Evolutionary conservation across 306 rosid species (phyloP).

Genomic region (Cyamopsis tetragonoloba): DNA sequence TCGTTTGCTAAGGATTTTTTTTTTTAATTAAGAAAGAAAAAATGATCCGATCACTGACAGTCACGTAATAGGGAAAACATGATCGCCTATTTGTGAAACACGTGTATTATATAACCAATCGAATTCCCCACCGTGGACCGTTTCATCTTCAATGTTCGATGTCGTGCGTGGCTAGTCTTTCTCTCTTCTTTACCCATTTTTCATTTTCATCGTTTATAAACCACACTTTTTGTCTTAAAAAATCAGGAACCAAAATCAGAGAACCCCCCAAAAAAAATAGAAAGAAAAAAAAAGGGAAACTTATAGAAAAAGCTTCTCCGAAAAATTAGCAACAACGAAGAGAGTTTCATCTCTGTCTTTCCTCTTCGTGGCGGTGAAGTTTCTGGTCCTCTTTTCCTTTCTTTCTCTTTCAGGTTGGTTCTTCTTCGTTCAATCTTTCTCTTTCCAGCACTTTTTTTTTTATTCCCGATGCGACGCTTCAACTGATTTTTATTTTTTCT

Average conservation of each 20-base stretch:
- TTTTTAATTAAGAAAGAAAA: not conserved
- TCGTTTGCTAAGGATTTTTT: not conserved
- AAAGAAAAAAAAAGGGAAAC: not conserved
- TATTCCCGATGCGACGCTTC: not conserved
- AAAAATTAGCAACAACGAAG: not conserved
- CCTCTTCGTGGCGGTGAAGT: constrained; percentile 1
- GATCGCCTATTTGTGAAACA: not conserved
- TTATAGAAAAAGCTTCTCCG: constrained; percentile 5
- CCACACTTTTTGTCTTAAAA: constrained; percentile 31
- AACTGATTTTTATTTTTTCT: not conserved
- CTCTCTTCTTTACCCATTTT: not conserved
- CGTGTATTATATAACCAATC: not conserved
- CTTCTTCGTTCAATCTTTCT: constrained; percentile 12
- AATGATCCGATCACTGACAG: not conserved
- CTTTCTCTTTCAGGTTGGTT: constrained; percentile 28
- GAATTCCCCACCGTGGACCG: constrained; percentile 20
- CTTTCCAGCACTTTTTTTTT: not conserved
- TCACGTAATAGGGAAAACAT: not conserved
- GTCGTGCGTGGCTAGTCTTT: not conserved
- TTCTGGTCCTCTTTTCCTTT: not conserved
- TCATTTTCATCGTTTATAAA: constrained; percentile 9
- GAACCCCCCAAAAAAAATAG: not conserved
- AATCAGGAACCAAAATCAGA: constrained; percentile 10
- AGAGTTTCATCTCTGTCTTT: constrained; percentile 9
- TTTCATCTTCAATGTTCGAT: not conserved